phyloP scores from a whole-genome alignment of 306 rosid species.

The Acacia acuminata region DNA sequence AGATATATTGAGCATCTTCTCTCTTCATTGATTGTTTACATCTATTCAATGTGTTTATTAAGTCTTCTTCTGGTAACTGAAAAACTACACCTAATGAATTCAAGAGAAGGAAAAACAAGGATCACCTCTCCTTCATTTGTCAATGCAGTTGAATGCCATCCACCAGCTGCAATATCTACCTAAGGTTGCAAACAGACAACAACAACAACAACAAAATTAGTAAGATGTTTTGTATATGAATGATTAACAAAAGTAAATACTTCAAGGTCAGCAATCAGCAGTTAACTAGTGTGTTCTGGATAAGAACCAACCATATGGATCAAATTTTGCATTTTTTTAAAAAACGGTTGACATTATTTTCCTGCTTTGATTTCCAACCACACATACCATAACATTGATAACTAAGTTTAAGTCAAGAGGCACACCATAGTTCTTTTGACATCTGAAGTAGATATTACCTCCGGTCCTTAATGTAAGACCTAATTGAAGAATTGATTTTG shows the following conservation, averaged over 20 bases:
- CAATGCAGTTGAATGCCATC: slow-evolving; percentile 98
- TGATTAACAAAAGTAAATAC: neutral
- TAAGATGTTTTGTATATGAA: slow-evolving; percentile 1
- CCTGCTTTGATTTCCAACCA: neutral
- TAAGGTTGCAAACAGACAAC: slow-evolving; percentile 30
- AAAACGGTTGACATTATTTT: neutral
- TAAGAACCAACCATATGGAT: slow-evolving; percentile 4
- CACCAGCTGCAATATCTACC: slow-evolving; percentile 99
- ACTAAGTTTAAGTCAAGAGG: neutral
- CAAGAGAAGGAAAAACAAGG: slow-evolving; percentile 23
- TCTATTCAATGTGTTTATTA: neutral
- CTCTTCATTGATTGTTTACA: neutral
- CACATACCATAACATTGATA: neutral
- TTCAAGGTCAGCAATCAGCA: neutral
- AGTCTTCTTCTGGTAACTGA: slow-evolving; percentile 22
- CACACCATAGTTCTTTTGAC: neutral
- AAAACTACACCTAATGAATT: slow-evolving; percentile 27
- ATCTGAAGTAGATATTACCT: neutral
- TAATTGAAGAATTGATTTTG: too few species aligned
- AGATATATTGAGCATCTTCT: neutral
- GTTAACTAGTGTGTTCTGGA: neutral
- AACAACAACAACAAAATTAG: slow-evolving; percentile 1
- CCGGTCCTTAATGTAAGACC: too few species aligned
- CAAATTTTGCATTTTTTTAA: neutral
- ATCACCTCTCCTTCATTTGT: slow-evolving; percentile 91